Percentiles rank a stretch among this genome's conserved stretches.
phyloP scores from a whole-genome alignment of 257 asterid genomes.

The Prunella vulgaris region DNA sequence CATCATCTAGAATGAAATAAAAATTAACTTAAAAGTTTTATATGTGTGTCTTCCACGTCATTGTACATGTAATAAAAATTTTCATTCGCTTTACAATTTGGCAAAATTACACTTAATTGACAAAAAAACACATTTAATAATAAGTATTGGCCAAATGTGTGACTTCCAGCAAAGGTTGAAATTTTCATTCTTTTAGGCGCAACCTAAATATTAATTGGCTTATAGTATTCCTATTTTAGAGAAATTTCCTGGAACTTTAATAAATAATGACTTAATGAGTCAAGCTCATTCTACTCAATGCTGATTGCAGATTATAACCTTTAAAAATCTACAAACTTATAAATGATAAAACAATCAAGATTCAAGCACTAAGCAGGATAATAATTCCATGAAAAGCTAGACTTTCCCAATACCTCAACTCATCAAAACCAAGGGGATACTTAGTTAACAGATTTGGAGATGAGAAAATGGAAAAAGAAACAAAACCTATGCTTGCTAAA shows the following conservation, averaged over 20 bases:
- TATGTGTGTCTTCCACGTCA: neutral
- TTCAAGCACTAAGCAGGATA: neutral
- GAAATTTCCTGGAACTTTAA: neutral
- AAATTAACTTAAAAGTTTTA: neutral
- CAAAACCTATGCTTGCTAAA: neutral
- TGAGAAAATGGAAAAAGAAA: neutral
- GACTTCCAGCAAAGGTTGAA: neutral
- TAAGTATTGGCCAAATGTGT: neutral
- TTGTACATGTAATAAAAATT: neutral
- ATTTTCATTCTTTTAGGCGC: neutral
- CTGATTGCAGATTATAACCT: neutral
- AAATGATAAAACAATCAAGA: neutral
- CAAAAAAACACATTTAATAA: neutral
- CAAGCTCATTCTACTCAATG: neutral
- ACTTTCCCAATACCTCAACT: neutral
- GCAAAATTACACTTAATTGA: neutral
- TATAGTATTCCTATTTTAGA: neutral
- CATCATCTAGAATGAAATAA: neutral
- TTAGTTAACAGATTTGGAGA: neutral
- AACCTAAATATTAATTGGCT: neutral
- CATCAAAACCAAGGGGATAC: neutral
- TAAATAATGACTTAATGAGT: neutral
- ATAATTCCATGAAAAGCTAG: neutral
- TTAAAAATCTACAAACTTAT: neutral
- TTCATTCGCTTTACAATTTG: neutral